A percentile compares a stretch with the other conserved stretches of the same genome.
phyloP scores from a whole-genome alignment of 257 asterid genomes.

The Capsicum baccatum region DNA sequence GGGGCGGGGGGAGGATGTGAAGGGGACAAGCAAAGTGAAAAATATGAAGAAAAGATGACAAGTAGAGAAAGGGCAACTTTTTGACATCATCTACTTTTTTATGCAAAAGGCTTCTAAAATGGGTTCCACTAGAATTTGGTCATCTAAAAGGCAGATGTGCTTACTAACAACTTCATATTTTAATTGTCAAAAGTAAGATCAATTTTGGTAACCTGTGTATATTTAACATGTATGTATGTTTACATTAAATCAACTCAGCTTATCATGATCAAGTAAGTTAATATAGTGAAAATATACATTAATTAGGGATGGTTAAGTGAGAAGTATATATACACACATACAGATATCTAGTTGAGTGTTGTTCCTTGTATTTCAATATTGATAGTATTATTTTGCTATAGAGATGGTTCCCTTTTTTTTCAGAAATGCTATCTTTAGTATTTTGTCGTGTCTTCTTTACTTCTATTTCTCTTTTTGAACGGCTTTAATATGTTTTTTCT shows the following conservation, averaged over 20 bases:
- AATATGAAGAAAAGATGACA: background rate
- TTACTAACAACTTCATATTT: background rate
- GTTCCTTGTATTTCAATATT: background rate
- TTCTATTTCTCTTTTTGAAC: background rate
- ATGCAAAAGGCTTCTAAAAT: background rate
- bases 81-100: background rate
- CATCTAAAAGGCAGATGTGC: background rate
- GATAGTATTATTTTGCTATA: background rate
- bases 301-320: too few species aligned
- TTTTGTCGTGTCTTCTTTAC: background rate
- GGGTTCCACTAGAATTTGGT: background rate
- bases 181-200: background rate
- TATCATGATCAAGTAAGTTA: too few species aligned
- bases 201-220: background rate
- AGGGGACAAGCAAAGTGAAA: background rate
- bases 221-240: too few species aligned
- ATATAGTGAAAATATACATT: too few species aligned
- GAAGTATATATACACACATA: too few species aligned
- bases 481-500: background rate
- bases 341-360: background rate
- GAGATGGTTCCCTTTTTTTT: too few species aligned
- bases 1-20: conserved; percentile 20
- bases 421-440: background rate
- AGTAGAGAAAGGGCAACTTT: background rate
- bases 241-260: too few species aligned